Percentiles rank a stretch among this genome's conserved stretches.
Conservation (phyloP, 495 filamentous ascomycete species). For the Polyplosphaeria fusca region DNA sequence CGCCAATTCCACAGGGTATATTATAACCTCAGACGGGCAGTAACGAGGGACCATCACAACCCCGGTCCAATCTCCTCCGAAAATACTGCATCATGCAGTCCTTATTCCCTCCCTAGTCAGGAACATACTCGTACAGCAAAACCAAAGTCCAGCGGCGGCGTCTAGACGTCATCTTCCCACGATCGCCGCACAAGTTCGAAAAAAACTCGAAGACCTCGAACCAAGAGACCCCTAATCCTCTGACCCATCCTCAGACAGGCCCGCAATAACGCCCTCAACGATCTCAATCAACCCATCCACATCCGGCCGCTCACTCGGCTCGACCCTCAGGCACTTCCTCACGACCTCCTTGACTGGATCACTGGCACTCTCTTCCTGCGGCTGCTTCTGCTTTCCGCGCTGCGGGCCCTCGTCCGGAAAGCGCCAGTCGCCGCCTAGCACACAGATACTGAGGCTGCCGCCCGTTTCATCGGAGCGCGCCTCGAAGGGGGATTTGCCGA, state of each 20-base stretch:
- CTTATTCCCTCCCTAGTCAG: too few relatives aligned
- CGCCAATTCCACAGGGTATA: too few relatives aligned
- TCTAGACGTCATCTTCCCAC: too few relatives aligned
- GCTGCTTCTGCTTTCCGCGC: slow-evolving; percentile 48
- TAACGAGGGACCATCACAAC: too few relatives aligned
- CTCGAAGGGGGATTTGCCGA: slow-evolving; percentile 96
- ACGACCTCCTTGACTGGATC: slow-evolving; percentile 81
- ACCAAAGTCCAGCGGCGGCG: too few relatives aligned
- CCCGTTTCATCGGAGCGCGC: slow-evolving; percentile 93
- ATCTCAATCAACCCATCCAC: slow-evolving; percentile 82
- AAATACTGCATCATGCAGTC: too few relatives aligned
- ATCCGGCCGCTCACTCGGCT: slow-evolving; percentile 85
- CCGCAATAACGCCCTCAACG: slow-evolving; percentile 70
- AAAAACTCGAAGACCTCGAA: too few relatives aligned
- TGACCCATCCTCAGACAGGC: slow-evolving; percentile 66
- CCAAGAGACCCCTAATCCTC: slow-evolving; percentile 28
- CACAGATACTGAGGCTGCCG: slow-evolving; percentile 85
- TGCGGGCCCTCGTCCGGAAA: slow-evolving; percentile 75
- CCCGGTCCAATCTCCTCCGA: too few relatives aligned
- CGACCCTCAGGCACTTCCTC: slow-evolving; percentile 83
- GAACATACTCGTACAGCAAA: too few relatives aligned
- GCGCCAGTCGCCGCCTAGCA: slow-evolving; percentile 86
- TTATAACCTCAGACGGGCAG: too few relatives aligned
- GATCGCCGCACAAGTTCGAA: too few relatives aligned
- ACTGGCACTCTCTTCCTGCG: slow-evolving; percentile 64